A percentile compares a stretch with the other conserved stretches of the same genome.
Conservation (phyloP, 192 early-diverging fungal genomes). For the Coemansia sp. region DNA sequence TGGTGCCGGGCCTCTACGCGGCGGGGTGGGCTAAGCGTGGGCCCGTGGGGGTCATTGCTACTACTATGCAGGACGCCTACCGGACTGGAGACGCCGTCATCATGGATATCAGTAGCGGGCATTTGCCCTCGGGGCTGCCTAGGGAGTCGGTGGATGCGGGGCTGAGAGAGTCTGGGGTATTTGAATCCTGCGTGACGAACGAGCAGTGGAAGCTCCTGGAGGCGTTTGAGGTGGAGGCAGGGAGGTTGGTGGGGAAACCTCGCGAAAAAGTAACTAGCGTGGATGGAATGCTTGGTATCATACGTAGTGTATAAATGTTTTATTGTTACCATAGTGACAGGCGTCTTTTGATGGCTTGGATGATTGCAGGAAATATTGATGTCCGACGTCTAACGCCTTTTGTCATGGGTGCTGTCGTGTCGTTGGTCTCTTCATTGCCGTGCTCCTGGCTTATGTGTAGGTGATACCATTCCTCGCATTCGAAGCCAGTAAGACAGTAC, state of each 20-base stretch:
- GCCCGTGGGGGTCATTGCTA: slow-evolving; percentile 87
- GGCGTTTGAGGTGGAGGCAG: slow-evolving; percentile 64
- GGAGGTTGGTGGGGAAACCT: slow-evolving; percentile 66
- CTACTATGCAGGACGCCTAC: slow-evolving; percentile 91
- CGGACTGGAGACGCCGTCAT: slow-evolving; percentile 82
- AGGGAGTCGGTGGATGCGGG: slow-evolving; percentile 17
- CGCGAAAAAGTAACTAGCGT: slow-evolving; percentile 75
- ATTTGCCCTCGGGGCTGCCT: slow-evolving; percentile 27
- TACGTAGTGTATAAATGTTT: neutral
- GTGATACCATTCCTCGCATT: slow-evolving; percentile 48
- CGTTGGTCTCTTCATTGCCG: slow-evolving; percentile 8
- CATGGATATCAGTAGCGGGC: slow-evolving; percentile 54
- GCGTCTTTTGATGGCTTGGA: slow-evolving; percentile 29
- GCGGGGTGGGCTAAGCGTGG: slow-evolving; percentile 96
- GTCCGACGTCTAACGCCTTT: neutral
- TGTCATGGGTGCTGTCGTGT: neutral
- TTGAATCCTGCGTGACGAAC: slow-evolving; percentile 57
- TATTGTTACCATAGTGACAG: slow-evolving; percentile 22
- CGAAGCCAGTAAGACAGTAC: slow-evolving; percentile 39
- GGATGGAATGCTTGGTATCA: slow-evolving; percentile 61
- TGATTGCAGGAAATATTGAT: slow-evolving; percentile 24
- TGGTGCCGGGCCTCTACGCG: slow-evolving; percentile 74
- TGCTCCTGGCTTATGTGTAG: slow-evolving; percentile 41
- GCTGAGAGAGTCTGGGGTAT: slow-evolving; percentile 27
- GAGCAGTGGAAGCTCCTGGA: slow-evolving; percentile 84